Evolutionary conservation across 495 filamentous ascomycete genomes (phyloP).

Genomic region (Friedmanniomyces simplex): DNA sequence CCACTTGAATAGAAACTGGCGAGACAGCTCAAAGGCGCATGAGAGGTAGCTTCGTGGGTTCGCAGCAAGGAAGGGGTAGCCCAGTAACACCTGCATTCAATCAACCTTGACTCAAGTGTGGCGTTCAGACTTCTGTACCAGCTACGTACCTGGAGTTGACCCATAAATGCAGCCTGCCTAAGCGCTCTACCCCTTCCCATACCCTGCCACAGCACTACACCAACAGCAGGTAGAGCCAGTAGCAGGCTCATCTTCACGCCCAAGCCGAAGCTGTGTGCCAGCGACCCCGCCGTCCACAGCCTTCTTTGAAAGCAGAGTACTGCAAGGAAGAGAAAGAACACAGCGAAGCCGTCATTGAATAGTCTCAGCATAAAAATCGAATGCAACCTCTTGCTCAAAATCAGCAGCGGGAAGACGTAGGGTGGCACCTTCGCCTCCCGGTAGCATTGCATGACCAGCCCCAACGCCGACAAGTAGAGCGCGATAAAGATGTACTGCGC

Average conservation of each 20-base stretch:
- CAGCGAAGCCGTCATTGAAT: constrained; percentile 90
- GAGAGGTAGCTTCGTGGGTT: constrained; percentile 62
- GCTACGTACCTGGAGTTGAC: constrained; percentile 54
- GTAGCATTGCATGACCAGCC: constrained; percentile 74
- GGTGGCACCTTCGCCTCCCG: constrained; percentile 66
- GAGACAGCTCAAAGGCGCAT: constrained; percentile 78
- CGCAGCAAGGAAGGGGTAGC: constrained; percentile 59
- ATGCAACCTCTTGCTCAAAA: constrained; percentile 85
- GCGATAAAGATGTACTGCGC: constrained; percentile 73
- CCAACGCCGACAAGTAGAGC: constrained; percentile 66
- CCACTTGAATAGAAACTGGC: constrained; percentile 92
- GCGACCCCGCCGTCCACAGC: constrained; percentile 58
- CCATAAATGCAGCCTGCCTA: constrained; percentile 56
- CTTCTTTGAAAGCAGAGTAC: constrained; percentile 66
- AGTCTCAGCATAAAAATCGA: constrained; percentile 84
- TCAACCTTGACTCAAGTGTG: background rate
- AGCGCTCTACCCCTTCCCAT: constrained; percentile 52
- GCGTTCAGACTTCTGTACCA: background rate
- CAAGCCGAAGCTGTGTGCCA: constrained; percentile 67
- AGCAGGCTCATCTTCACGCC: constrained; percentile 89
- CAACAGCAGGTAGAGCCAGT: constrained; percentile 70
- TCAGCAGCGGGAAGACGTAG: constrained; percentile 77
- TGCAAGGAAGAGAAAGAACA: constrained; percentile 67
- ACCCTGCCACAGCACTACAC: constrained; percentile 58
- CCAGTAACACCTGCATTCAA: constrained; percentile 46